Evolutionary conservation across 805 yeast genomes (phyloP), one percentile per base, ranked within the genome.

Genomic region (Saturnispora hagleri): DNA sequence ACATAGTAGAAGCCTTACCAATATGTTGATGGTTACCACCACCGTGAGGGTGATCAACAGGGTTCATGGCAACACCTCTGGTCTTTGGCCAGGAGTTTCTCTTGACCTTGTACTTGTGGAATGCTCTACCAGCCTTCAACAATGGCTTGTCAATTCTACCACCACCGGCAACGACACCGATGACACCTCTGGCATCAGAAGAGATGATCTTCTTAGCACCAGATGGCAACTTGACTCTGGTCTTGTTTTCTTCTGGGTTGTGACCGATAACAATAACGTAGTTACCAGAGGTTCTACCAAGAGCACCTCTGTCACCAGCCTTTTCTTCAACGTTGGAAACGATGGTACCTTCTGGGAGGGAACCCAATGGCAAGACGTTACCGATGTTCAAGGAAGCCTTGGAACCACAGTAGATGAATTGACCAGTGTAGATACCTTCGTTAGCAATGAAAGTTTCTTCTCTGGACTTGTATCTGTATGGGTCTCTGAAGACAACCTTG

Each of bases 21-120:
- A 90, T 91, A 78, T 91, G 98, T 83, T 91, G 98, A 80, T 91
- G 98, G 96, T 90, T 90, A 91, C 99, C 99, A 91, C 99, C 98
- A 88, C 99, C 99, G 78, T 91, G 99, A 76, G 99, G 99, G 83
- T 91, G 99, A 76, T 91, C 99, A 76, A 91, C 99, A 77, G 98
- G 98, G 82, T 91, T 91, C 99, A 93, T 91, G 75, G 99, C 99
- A 74, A 91, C 98, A 91, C 98, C 99, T 83, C 98, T 89, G 73
- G 98, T 93, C 87, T 89, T 90, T 80, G 99, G 99, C 98, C 98
- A 93, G 64, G 96, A 89, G 96, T 93, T 89, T 82, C 98, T 84
- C 95, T 93, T 93, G 70, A 90, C 96, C 80, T 78, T 90, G 93
- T 86, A 90, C 83, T 91, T 91, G 91, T 91, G 97, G 96, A 84